A percentile compares a stretch with the other conserved stretches of the same genome.
phyloP scores from a whole-genome alignment of 2,329 filamentous ascomycete genomes.

The Neurospora sp. region DNA sequence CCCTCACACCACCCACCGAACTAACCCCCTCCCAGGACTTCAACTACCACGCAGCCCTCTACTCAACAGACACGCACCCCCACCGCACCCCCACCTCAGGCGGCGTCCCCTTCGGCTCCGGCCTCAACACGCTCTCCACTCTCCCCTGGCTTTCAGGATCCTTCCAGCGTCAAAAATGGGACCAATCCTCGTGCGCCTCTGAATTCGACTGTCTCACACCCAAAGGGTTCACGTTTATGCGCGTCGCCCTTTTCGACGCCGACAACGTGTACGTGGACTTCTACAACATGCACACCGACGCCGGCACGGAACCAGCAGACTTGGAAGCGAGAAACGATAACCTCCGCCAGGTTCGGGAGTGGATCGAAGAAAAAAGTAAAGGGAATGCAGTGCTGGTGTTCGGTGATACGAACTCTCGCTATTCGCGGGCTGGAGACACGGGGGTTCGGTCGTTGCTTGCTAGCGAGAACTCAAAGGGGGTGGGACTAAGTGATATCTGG shows the following conservation, averaged over 20 bases:
- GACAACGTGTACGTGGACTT: conserved; percentile 36
- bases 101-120: conserved; percentile 52
- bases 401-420: conserved; percentile 57
- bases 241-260: conserved; percentile 32
- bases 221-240: conserved; percentile 62
- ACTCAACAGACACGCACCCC: conserved; percentile 47
- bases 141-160: conserved; percentile 38
- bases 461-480: conserved; percentile 27
- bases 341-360: conserved; percentile 46
- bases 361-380: conserved; percentile 43
- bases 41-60: conserved; percentile 53
- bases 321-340: conserved; percentile 46
- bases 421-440: conserved; percentile 45
- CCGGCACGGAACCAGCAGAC: conserved; percentile 45
- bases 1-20: too few relatives aligned
- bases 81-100: conserved; percentile 55
- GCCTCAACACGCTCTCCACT: conserved; percentile 54
- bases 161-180: conserved; percentile 49
- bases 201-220: conserved; percentile 54
- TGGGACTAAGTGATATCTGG: conserved; percentile 47
- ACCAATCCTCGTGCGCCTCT: conserved; percentile 44
- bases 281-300: conserved; percentile 60
- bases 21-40: conserved; percentile 53
- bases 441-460: conserved; percentile 34
- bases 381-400: conserved; percentile 54